Evolutionary conservation across 208 protist species (phyloP).

Genomic region (Porcisia deanei): DNA sequence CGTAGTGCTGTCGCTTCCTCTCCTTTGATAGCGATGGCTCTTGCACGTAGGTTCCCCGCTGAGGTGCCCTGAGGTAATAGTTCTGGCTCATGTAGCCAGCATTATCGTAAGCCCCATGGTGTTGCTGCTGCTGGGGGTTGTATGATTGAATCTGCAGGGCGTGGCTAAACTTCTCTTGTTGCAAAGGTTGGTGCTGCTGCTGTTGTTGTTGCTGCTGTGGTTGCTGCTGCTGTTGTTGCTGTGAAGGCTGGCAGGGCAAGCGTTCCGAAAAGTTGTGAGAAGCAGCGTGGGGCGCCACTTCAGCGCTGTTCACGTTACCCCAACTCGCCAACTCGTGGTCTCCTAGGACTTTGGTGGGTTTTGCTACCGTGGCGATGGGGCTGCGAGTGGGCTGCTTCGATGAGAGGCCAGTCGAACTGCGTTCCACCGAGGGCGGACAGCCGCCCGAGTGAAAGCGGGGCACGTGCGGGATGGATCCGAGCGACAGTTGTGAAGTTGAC

Average conservation of each 20-base stretch:
- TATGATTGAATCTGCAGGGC: background rate
- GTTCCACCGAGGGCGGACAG: conserved; percentile 4
- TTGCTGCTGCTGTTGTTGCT: conserved; percentile 17
- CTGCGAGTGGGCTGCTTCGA: background rate
- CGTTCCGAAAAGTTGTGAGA: background rate
- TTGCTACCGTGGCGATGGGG: background rate
- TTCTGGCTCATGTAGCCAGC: background rate
- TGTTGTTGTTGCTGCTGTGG: background rate
- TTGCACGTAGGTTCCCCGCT: conserved; percentile 3
- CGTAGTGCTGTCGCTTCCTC: conserved; percentile 10
- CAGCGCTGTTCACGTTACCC: background rate
- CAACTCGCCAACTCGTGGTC: background rate
- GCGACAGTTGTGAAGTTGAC: background rate
- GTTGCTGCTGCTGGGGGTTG: conserved; percentile 2
- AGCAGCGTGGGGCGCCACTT: background rate
- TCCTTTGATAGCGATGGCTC: background rate
- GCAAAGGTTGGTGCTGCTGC: background rate
- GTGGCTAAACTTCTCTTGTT: background rate
- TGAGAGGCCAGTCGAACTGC: background rate
- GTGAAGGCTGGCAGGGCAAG: conserved; percentile 5
- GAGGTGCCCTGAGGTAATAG: conserved; percentile 3
- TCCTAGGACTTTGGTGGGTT: background rate
- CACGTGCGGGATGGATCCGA: background rate
- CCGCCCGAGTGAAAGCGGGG: background rate
- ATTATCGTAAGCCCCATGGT: conserved; percentile 1